Evolutionary conservation across 1,139 yeast species (phyloP).

Genomic region (Kazachstania sp.): DNA sequence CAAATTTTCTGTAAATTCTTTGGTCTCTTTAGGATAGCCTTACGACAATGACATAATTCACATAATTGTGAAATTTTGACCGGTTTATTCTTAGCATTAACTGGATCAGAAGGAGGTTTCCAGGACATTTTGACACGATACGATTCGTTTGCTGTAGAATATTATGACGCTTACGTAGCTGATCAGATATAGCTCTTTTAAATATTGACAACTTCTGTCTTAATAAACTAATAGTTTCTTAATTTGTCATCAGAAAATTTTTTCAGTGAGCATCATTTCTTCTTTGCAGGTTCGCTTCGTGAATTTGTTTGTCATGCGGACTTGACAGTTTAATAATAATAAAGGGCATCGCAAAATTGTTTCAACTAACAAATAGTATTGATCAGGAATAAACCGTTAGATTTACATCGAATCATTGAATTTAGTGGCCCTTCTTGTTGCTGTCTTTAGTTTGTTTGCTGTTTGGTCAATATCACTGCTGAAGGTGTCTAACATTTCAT

Average conservation of each 20-base stretch:
- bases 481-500: constrained; percentile 59
- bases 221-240: neutral
- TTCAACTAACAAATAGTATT: too few relatives aligned
- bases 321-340: too few relatives aligned
- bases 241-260: constrained; percentile 1
- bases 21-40: constrained; percentile 86
- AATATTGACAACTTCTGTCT: too few relatives aligned
- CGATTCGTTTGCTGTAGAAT: too few relatives aligned
- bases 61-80: constrained; percentile 49
- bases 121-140: constrained; percentile 14
- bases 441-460: constrained; percentile 49
- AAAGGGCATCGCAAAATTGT: too few relatives aligned
- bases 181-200: too few relatives aligned
- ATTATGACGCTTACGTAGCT: too few relatives aligned
- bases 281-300: neutral
- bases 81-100: constrained; percentile 17
- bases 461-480: constrained; percentile 58
- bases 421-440: constrained; percentile 49
- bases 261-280: constrained; percentile 4
- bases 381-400: neutral
- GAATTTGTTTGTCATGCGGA: too few relatives aligned
- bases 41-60: constrained; percentile 76
- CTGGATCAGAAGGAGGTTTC: constrained; percentile 30
- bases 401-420: constrained; percentile 18
- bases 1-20: constrained; percentile 89